Evolutionary conservation across 768 basidiomycete genomes (phyloP), one percentile per base, ranked within the genome.

Genomic region (Tylopilus sp.): DNA sequence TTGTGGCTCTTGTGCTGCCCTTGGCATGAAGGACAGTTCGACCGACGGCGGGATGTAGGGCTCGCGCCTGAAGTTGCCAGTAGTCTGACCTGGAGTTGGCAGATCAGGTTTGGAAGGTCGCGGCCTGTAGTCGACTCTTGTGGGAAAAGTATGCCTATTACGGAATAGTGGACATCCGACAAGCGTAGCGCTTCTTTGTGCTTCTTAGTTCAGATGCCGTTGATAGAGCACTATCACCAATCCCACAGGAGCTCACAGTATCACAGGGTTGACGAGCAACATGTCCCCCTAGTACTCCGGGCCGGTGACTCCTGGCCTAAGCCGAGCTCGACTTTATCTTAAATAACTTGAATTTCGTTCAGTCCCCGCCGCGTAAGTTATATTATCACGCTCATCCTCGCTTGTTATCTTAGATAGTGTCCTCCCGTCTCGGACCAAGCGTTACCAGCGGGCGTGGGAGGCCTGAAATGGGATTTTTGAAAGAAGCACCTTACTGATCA

Each of bases 31-130:
- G 44, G 48, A 33, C 20, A 46, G 22, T 11, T 26, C 18, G 42
- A 48, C 40, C 22, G n/a, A n/a, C n/a, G n/a, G n/a, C n/a, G 48
- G 41, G 51, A 38, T 31, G 45, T 35, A 30, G 33, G 28, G 20
- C 36, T 23, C 26, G 26, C 28, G 30, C 41, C 3, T 9, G 28
- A 28, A 10, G 8, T 13, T 6, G n/a, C 20, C 23, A 20, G 26
- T 20, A n/a, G 31, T 18, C 13, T 28, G 6, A 26, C 30, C 13
- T 42, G 3, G 20, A 31, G 50, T 53, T 56, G 58, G 55, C 31
- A 6, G 44, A 20, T 63, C 57, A 12, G 1, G 55, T 70, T 70
- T 61, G 61, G 66, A 68, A 67, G 59, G 68, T 69, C 15, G n/a
- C n/a, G n/a, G n/a, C n/a, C 59, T 63, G 68, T 70, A 47, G 45